These are phyloP conservation scores for Xylaria nigripes DNA, from an alignment of 495 filamentous ascomycete species.

Conservation along the genomic window DNA sequence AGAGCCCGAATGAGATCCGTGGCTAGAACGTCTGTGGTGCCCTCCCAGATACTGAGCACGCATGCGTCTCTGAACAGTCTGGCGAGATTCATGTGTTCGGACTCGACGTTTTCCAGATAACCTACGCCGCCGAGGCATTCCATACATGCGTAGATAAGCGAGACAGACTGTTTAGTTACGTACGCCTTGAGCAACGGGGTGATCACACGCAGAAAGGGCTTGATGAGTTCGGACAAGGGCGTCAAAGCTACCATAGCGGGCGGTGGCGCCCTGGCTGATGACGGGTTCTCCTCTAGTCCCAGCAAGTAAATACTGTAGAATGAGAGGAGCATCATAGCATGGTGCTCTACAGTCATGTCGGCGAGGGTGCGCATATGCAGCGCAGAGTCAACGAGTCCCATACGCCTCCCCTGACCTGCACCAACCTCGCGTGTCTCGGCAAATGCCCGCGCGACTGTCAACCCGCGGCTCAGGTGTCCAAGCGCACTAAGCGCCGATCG, in stretches of 20 bases:
- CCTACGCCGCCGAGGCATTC: conserved; percentile 63
- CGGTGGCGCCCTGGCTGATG: background rate
- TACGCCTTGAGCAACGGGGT: conserved; percentile 57
- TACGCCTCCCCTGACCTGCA: conserved; percentile 26
- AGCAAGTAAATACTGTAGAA: conserved; percentile 24
- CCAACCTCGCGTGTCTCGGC: conserved; percentile 23
- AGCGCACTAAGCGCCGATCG: conserved; percentile 50
- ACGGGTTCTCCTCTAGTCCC: conserved; percentile 5
- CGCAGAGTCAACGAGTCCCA: conserved; percentile 35
- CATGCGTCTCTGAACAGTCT: conserved; percentile 53
- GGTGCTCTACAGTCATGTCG: conserved; percentile 32
- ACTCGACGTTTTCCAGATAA: conserved; percentile 51
- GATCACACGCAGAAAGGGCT: conserved; percentile 43
- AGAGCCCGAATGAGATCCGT: conserved; percentile 45
- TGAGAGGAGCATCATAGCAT: conserved; percentile 40
- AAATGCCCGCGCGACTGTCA: conserved; percentile 51
- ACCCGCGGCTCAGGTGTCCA: conserved; percentile 48
- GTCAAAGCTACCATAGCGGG: background rate
- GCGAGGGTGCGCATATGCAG: conserved; percentile 53
- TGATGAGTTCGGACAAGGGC: background rate
- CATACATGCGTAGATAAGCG: conserved; percentile 52
- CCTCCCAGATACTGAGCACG: conserved; percentile 62
- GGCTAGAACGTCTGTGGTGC: conserved; percentile 57
- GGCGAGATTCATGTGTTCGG: conserved; percentile 52
- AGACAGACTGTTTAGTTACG: conserved; percentile 39